A percentile compares a stretch with the other conserved stretches of the same genome.
Evolutionary conservation across 176 grass and related monocot genomes (phyloP).

Genomic region (Alloteropsis semialata): DNA sequence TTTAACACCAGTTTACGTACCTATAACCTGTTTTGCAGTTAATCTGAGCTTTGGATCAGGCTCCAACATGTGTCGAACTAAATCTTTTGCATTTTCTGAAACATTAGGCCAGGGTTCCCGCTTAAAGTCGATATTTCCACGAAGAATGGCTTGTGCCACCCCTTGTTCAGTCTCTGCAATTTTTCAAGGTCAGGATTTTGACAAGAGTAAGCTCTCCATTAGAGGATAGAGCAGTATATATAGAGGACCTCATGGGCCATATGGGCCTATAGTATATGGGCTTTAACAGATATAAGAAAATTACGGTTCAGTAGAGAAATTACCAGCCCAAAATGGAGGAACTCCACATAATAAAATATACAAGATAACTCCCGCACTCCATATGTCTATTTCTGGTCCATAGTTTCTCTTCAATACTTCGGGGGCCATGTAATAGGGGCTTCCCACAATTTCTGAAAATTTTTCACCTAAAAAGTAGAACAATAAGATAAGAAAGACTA

Average conservation of each 20-base stretch:
- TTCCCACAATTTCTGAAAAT: slow-evolving; percentile 99
- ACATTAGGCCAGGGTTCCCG: slow-evolving; percentile 97
- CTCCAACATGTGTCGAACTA: slow-evolving; percentile 93
- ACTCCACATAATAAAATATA: slow-evolving; percentile 98
- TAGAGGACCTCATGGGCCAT: no score
- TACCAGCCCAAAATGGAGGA: slow-evolving; percentile 99
- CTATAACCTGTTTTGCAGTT: slow-evolving; percentile 95
- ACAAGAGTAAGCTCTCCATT: slow-evolving; percentile 29
- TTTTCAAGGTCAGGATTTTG: slow-evolving; percentile 16
- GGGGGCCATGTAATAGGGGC: slow-evolving; percentile 98
- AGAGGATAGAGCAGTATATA: no score
- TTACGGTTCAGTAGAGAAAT: neutral
- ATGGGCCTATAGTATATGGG: no score
- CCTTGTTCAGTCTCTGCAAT: slow-evolving; percentile 98
- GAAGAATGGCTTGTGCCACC: slow-evolving; percentile 95
- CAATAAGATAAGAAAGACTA: slow-evolving; percentile 5
- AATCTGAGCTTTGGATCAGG: slow-evolving; percentile 88
- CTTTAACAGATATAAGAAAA: slow-evolving; percentile 7
- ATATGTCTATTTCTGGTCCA: slow-evolving; percentile 98
- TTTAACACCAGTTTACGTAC: slow-evolving; percentile 41
- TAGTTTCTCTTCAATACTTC: slow-evolving; percentile 98
- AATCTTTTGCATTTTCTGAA: slow-evolving; percentile 96
- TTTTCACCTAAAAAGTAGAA: slow-evolving; percentile 68
- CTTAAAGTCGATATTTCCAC: slow-evolving; percentile 95
- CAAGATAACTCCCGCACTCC: slow-evolving; percentile 96